Evolutionary conservation across 306 rosid genomes (phyloP), one percentile per base, ranked within the genome.

Genomic region (Casuarina cunninghamiana): DNA sequence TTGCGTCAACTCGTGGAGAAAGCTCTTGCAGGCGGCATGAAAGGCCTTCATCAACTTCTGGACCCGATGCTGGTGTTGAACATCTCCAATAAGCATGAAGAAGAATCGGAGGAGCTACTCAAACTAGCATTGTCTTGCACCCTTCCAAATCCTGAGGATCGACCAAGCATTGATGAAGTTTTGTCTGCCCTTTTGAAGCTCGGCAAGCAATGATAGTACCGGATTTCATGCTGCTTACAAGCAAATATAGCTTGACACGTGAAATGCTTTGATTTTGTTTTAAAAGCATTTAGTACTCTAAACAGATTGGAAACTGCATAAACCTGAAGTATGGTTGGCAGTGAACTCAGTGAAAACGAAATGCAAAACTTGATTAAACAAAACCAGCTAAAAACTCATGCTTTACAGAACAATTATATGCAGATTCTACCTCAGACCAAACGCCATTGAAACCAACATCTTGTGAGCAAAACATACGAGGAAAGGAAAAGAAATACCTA

Each of bases 71-170:
- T 93, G 63, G 72, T 76, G 17, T 57, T 72, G 78, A 73, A 48
- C 68, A 39, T 82, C 77, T 79, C 84, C 55, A 69, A 79, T 81
- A 83, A 83, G 48, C 38, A 86, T 51, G 80, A 37, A 13, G 78
- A 82, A 51, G 78, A 55, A 55, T 54, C 84, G 83, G 78, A 49
- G 78, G 89, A 88, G 82, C 87, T 93, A 35, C 71, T 90, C 26
- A 83, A 86, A 61, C 81, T 93, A 74, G 93, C 97, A 77, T 65
- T 91, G 74, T 60, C 53, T 26, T 93, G 97, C 88, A 87, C 97
- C 48, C 60, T 78, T 73, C 80, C 84, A 13, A 78, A 85, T 73
- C 96, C 93, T 38, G 96, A 87, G 13, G 73, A 82, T 74, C 79
- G 98, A 16, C 97, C 98, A 37, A n/a, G 55, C 82, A 84, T 86